phyloP scores from a whole-genome alignment of 176 grass and related monocot species.

The Puya raimondii region DNA sequence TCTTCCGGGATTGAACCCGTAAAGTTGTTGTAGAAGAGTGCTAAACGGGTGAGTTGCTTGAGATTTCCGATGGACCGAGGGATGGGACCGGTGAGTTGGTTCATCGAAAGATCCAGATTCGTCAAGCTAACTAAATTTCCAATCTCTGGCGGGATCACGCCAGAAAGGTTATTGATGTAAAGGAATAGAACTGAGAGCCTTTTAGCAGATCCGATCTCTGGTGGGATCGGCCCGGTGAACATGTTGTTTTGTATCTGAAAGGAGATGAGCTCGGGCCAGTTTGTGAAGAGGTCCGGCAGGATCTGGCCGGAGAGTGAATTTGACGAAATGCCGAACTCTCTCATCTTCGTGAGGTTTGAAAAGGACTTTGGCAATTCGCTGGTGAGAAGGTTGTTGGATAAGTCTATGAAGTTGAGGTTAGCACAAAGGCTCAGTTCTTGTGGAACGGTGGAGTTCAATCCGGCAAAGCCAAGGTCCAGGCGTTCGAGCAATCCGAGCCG shows the following conservation, averaged over 20 bases:
- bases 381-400: slow-evolving; percentile 43
- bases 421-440: slow-evolving; percentile 40
- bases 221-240: slow-evolving; percentile 38
- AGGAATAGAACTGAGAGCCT: slow-evolving; percentile 35
- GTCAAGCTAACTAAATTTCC: slow-evolving; percentile 33
- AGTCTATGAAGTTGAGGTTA: slow-evolving; percentile 39
- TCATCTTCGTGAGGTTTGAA: slow-evolving; percentile 34
- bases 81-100: slow-evolving; percentile 32
- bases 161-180: slow-evolving; percentile 36
- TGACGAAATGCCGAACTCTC: slow-evolving; percentile 51
- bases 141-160: slow-evolving; percentile 47
- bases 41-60: slow-evolving; percentile 23
- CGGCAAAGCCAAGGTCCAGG: slow-evolving; percentile 31
- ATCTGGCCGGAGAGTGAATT: slow-evolving; percentile 59
- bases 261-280: slow-evolving; percentile 48
- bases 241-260: slow-evolving; percentile 52
- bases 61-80: slow-evolving; percentile 46
- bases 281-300: slow-evolving; percentile 37
- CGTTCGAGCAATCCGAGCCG: slow-evolving; percentile 36
- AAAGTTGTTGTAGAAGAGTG: slow-evolving; percentile 52
- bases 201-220: slow-evolving; percentile 28
- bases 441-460: slow-evolving; percentile 46
- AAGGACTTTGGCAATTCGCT: slow-evolving; percentile 36
- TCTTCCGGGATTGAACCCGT: slow-evolving; percentile 42
- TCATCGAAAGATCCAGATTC: slow-evolving; percentile 40